phyloP scores from a whole-genome alignment of 805 yeast species.

The Cyberlindnera nakhonratchasimensis region DNA sequence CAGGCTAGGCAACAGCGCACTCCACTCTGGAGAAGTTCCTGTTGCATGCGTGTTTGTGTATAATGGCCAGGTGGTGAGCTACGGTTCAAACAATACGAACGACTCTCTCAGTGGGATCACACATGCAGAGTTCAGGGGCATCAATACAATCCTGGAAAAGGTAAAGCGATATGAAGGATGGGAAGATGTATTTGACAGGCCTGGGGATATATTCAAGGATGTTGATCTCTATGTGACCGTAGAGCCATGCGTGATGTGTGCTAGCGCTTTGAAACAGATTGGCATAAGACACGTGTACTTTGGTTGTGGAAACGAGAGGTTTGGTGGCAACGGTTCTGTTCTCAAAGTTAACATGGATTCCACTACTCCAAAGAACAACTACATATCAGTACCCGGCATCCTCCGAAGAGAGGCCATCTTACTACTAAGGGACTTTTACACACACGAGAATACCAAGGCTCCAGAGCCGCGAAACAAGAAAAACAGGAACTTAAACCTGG shows the following conservation, averaged over 20 bases:
- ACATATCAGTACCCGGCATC: constrained; percentile 71
- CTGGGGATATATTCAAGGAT: constrained; percentile 43
- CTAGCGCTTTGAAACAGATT: constrained; percentile 80
- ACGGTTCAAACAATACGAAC: constrained; percentile 86
- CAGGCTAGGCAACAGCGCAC: constrained; percentile 58
- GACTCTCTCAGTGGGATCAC: constrained; percentile 79
- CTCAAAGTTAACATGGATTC: constrained; percentile 51
- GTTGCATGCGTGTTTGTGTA: constrained; percentile 76
- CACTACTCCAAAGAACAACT: constrained; percentile 32
- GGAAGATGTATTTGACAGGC: constrained; percentile 19
- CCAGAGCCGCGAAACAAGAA: constrained; percentile 78
- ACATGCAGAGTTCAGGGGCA: constrained; percentile 91
- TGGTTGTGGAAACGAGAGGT: constrained; percentile 93
- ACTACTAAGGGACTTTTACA: constrained; percentile 76
- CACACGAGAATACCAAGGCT: constrained; percentile 80
- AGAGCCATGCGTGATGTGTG: constrained; percentile 99
- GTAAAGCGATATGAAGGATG: constrained; percentile 25
- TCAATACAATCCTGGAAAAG: constrained; percentile 45
- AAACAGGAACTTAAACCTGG: constrained; percentile 54
- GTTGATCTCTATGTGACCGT: constrained; percentile 86
- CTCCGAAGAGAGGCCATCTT: constrained; percentile 78
- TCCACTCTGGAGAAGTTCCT: constrained; percentile 72
- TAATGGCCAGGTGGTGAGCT: constrained; percentile 52
- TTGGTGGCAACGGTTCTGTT: constrained; percentile 96
- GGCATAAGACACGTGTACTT: constrained; percentile 71